phyloP scores from a whole-genome alignment of 2,329 filamentous ascomycete species.

The Pyricularia pennisetigena region DNA sequence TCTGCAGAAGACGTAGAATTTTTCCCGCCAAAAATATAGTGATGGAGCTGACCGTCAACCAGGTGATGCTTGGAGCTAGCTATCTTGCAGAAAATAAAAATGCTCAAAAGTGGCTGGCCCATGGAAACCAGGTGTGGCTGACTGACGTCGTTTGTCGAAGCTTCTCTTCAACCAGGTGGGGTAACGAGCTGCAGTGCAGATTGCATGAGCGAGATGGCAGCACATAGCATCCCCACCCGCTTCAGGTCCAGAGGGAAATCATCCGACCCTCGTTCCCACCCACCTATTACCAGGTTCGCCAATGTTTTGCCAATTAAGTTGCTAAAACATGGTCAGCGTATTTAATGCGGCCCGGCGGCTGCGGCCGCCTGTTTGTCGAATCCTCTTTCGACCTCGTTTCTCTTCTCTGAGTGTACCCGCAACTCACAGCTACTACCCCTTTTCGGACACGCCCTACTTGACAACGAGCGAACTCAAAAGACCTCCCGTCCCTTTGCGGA shows the following conservation, averaged over 20 bases:
- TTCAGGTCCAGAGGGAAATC: background rate
- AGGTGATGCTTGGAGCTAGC: background rate
- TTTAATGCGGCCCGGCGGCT: background rate
- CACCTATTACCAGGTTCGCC: background rate
- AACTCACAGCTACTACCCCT: background rate
- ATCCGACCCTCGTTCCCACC: constrained; percentile 1
- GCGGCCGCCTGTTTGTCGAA: background rate
- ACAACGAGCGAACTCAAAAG: background rate
- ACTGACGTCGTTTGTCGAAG: background rate
- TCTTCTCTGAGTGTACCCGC: background rate
- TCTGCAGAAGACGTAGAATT: background rate
- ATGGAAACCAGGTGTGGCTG: background rate
- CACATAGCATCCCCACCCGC: background rate
- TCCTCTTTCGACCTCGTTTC: background rate
- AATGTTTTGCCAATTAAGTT: constrained; percentile 1
- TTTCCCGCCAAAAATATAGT: background rate
- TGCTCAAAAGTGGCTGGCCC: background rate
- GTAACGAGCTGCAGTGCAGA: background rate
- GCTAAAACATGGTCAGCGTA: background rate
- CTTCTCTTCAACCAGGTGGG: background rate
- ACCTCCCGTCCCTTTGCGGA: background rate
- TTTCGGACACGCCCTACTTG: background rate
- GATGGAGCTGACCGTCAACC: background rate
- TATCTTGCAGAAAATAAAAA: too few species aligned
- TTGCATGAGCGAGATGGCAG: background rate